Evolutionary conservation across 805 yeast species (phyloP).

Genomic region (Kazachstania viticola): DNA sequence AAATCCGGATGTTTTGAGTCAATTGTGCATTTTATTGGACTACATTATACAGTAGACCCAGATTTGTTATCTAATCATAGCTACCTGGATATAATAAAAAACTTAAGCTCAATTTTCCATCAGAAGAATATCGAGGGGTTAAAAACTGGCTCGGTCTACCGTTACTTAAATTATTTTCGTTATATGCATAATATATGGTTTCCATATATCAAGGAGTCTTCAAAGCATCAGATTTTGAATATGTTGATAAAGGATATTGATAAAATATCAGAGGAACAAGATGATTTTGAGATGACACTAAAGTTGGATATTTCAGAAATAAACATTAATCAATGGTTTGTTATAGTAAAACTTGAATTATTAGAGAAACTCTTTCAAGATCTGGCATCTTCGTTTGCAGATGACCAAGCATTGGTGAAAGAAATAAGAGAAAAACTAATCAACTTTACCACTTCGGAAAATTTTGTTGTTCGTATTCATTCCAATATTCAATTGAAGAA

Average conservation of each 20-base stretch:
- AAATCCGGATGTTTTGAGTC: constrained; percentile 29
- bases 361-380: constrained; percentile 10
- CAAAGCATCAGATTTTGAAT: constrained; percentile 24
- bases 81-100: constrained; percentile 18
- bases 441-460: constrained; percentile 29
- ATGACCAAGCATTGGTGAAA: constrained; percentile 17
- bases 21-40: constrained; percentile 24
- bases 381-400: constrained; percentile 22
- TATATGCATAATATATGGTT: constrained; percentile 14
- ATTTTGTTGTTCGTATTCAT: constrained; percentile 31
- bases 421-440: constrained; percentile 28
- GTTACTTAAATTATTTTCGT: constrained; percentile 16
- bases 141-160: constrained; percentile 12
- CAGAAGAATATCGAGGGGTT: constrained; percentile 11
- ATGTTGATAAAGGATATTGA: constrained; percentile 3
- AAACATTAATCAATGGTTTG: constrained; percentile 13
- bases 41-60: constrained; percentile 19
- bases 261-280: constrained; percentile 1
- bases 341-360: constrained; percentile 15
- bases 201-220: constrained; percentile 26
- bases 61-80: constrained; percentile 18
- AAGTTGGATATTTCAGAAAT: constrained; percentile 1
- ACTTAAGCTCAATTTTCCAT: constrained; percentile 20
- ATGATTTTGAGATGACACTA: too few species aligned
- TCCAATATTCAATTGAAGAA: constrained; percentile 29